A percentile compares a stretch with the other conserved stretches of the same genome.
These are phyloP conservation scores for Chytriomyces sp. DNA, from an alignment of 192 early-diverging fungal genomes.

Conservation along the genomic window DNA sequence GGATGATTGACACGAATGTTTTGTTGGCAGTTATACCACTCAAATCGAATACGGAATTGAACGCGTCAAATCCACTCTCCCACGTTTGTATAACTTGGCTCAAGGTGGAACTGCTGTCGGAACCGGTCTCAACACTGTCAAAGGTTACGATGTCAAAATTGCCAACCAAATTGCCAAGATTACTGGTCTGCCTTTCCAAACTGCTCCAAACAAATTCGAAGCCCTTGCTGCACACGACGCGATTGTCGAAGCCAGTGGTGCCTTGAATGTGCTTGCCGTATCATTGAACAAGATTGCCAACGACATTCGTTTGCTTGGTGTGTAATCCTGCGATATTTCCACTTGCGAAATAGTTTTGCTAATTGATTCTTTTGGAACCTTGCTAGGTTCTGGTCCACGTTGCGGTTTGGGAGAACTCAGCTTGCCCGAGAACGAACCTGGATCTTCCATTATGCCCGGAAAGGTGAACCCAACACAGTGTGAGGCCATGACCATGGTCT, in stretches of 20 bases:
- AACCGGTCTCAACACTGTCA: constrained; percentile 94
- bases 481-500: constrained; percentile 99
- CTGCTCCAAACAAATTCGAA: constrained; percentile 99
- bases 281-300: constrained; percentile 99
- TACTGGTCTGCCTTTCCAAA: constrained; percentile 88
- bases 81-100: constrained; percentile 90
- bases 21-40: constrained; percentile 47
- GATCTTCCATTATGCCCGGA: constrained; percentile 99
- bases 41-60: constrained; percentile 89
- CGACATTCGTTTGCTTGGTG: constrained; percentile 91
- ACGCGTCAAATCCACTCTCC: constrained; percentile 81
- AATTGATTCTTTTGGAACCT: constrained; percentile 69
- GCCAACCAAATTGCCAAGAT: constrained; percentile 85
- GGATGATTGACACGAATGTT: background rate
- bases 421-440: constrained; percentile 99
- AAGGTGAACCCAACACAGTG: constrained; percentile 99
- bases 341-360: no score
- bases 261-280: constrained; percentile 91
- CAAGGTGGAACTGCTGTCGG: constrained; percentile 97
- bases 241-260: constrained; percentile 93
- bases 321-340: no score
- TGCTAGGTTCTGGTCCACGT: constrained; percentile 95
- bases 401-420: constrained; percentile 96
- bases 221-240: constrained; percentile 99
- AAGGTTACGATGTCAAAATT: constrained; percentile 89